A percentile compares a stretch with the other conserved stretches of the same genome.
Conservation (phyloP, 331 rosid species). For the Quercus lobata region DNA sequence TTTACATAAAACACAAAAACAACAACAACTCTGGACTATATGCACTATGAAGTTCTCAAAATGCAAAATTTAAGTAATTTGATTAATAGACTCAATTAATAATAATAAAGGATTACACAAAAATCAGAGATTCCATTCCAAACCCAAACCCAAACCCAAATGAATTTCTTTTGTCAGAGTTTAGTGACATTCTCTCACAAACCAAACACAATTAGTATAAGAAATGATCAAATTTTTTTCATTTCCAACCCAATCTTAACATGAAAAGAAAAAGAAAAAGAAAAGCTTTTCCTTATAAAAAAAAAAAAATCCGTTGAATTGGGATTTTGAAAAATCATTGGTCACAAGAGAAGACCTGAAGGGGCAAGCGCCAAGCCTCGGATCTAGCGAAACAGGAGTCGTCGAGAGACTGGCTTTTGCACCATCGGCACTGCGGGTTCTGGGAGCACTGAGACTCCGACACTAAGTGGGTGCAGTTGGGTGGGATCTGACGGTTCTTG, state of each 20-base stretch:
- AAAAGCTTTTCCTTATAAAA: background rate
- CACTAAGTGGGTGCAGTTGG: slow-evolving; percentile 48
- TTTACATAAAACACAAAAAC: no score
- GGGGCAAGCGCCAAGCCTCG: slow-evolving; percentile 80
- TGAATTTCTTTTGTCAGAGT: background rate
- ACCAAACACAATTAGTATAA: background rate
- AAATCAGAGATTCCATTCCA: background rate
- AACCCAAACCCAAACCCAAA: background rate
- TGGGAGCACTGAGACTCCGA: slow-evolving; percentile 53
- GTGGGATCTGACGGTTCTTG: slow-evolving; percentile 15
- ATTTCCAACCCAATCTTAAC: background rate
- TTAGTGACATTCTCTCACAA: background rate
- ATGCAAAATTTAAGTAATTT: no score
- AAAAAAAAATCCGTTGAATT: no score
- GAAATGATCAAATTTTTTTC: background rate
- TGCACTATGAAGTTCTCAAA: no score
- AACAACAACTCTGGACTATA: no score
- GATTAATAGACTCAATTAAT: no score
- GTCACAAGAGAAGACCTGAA: slow-evolving; percentile 71
- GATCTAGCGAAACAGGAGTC: slow-evolving; percentile 71
- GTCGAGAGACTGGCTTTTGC: slow-evolving; percentile 65
- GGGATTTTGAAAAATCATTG: slow-evolving; percentile 15
- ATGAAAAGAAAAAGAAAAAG: background rate
- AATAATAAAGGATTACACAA: no score
- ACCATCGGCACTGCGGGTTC: slow-evolving; percentile 76